Evolutionary conservation across 176 grass and related monocot genomes (phyloP).

Genomic region (Carex myosuroides): DNA sequence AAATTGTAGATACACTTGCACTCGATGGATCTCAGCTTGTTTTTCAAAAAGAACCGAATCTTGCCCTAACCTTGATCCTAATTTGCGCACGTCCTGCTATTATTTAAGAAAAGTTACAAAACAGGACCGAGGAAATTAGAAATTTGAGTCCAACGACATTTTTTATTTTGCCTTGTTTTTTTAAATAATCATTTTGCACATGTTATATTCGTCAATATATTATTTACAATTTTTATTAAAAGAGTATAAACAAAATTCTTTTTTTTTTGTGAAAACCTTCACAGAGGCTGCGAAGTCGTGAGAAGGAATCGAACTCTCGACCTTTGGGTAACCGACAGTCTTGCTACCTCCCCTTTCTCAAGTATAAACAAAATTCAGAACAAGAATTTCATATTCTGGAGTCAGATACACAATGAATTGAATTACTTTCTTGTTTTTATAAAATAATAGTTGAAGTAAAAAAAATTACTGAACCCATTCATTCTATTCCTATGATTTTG

Average conservation of each 20-base stretch:
- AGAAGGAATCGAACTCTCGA: too few relatives aligned
- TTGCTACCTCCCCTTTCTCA: too few relatives aligned
- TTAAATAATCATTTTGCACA: not conserved
- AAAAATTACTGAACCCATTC: too few relatives aligned
- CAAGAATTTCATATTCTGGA: not conserved
- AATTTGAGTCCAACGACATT: not conserved
- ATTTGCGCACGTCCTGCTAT: not conserved
- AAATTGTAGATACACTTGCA: too few relatives aligned
- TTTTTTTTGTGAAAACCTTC: too few relatives aligned
- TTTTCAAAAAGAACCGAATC: constrained; percentile 3
- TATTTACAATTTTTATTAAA: not conserved
- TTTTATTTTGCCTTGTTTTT: not conserved
- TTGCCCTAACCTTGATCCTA: not conserved
- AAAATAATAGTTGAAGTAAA: not conserved
- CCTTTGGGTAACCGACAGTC: too few relatives aligned
- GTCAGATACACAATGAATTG: not conserved
- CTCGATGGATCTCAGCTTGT: not conserved
- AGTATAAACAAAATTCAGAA: too few relatives aligned
- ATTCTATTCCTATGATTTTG: too few relatives aligned
- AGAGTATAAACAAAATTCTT: not conserved
- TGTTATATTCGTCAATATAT: not conserved
- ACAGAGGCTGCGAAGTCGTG: too few relatives aligned
- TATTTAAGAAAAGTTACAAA: not conserved
- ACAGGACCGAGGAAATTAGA: not conserved
- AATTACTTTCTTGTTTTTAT: not conserved